Conservation (phyloP, 129 eudicot genomes). For the Scalesia atractyloides region DNA sequence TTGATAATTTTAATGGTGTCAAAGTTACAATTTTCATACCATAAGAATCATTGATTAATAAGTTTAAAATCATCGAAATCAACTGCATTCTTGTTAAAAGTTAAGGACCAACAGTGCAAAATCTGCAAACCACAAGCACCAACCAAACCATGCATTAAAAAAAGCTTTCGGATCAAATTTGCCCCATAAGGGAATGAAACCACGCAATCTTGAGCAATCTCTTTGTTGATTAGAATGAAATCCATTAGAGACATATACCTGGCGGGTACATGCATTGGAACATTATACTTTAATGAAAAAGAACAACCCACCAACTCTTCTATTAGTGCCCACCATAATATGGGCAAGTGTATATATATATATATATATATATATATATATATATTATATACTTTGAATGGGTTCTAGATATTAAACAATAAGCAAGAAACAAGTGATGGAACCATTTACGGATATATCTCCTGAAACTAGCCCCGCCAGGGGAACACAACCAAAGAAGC, state of each 20-base stretch:
- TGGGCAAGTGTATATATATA: neutral
- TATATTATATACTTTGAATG: constrained; percentile 19
- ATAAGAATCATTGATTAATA: no score
- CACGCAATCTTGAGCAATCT: constrained; percentile 29
- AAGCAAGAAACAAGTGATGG: constrained; percentile 27
- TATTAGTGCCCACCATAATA: constrained; percentile 33
- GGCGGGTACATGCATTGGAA: constrained; percentile 42
- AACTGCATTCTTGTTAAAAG: no score
- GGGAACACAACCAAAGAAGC: constrained; percentile 64
- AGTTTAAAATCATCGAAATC: no score
- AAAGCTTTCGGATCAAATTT: neutral
- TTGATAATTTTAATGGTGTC: no score
- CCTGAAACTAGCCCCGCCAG: constrained; percentile 52
- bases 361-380: neutral
- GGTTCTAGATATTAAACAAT: constrained; percentile 22
- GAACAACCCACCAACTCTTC: constrained; percentile 49
- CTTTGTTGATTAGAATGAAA: constrained; percentile 32
- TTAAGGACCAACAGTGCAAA: no score
- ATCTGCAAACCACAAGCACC: no score
- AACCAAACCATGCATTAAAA: neutral
- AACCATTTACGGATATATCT: constrained; percentile 53
- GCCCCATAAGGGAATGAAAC: constrained; percentile 26
- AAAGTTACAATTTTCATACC: no score
- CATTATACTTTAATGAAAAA: constrained; percentile 40
- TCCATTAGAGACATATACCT: constrained; percentile 28